These are phyloP conservation scores for Trypanosoma avium DNA, from an alignment of 208 protist species.

Conservation along the genomic window DNA sequence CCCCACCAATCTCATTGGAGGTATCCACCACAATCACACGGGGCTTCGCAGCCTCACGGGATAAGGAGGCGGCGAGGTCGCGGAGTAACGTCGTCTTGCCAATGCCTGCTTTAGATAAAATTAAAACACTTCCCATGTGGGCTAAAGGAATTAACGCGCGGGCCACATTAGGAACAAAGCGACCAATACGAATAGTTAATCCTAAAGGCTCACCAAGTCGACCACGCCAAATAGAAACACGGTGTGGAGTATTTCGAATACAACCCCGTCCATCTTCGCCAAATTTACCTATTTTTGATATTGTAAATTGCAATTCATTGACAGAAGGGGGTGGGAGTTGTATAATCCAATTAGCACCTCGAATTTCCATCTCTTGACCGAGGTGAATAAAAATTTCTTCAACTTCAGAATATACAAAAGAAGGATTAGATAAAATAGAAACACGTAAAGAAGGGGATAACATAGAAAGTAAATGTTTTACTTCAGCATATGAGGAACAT, in stretches of 20 bases:
- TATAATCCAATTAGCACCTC: constrained; percentile 53
- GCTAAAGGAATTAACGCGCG: constrained; percentile 56
- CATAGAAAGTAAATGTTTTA: constrained; percentile 62
- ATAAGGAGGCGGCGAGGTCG: constrained; percentile 76
- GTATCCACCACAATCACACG: constrained; percentile 93
- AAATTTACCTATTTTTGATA: constrained; percentile 60
- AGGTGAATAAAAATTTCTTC: constrained; percentile 82
- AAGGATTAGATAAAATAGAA: constrained; percentile 35
- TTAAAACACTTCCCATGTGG: constrained; percentile 69
- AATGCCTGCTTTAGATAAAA: constrained; percentile 88
- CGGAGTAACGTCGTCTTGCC: constrained; percentile 94
- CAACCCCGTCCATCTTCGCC: constrained; percentile 76
- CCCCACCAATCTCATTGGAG: constrained; percentile 94
- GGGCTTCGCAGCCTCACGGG: constrained; percentile 40
- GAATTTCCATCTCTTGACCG: constrained; percentile 76
- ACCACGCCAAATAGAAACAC: constrained; percentile 76
- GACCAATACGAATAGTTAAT: constrained; percentile 84
- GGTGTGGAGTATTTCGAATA: constrained; percentile 68
- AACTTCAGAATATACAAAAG: constrained; percentile 47
- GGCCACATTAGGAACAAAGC: constrained; percentile 71
- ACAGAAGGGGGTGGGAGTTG: constrained; percentile 53
- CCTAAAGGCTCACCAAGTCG: constrained; percentile 74
- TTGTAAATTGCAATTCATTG: constrained; percentile 48
- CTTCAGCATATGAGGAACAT: constrained; percentile 64
- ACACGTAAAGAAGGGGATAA: constrained; percentile 49